Conservation (phyloP, 2,329 filamentous ascomycete genomes). For the Epichloe baconii region DNA sequence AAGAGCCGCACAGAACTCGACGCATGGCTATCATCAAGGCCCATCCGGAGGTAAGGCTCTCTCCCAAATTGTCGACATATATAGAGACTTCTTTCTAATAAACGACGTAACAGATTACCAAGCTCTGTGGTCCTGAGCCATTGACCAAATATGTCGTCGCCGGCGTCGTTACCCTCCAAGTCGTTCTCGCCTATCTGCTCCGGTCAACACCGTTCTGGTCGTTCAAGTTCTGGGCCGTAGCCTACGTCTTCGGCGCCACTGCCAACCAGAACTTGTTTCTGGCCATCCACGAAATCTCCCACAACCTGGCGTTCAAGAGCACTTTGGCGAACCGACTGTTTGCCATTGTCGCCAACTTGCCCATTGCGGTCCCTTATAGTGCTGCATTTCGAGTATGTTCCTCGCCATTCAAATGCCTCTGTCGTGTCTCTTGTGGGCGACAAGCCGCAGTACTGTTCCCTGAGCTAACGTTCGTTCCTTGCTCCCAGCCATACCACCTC, state of each 20-base stretch:
- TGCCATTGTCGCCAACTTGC: constrained; percentile 87
- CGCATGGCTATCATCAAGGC: constrained; percentile 94
- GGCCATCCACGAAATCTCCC: constrained; percentile 96
- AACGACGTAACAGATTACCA: constrained; percentile 55
- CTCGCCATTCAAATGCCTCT: background rate
- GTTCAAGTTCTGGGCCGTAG: constrained; percentile 71
- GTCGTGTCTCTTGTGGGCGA: too few species aligned
- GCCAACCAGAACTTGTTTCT: constrained; percentile 98
- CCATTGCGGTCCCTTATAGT: constrained; percentile 91
- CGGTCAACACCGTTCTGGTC: constrained; percentile 68
- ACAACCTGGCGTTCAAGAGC: constrained; percentile 87
- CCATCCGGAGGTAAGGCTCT: constrained; percentile 63
- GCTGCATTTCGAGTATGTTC: constrained; percentile 72
- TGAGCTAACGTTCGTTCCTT: background rate
- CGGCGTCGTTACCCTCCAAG: constrained; percentile 70
- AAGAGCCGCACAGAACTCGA: constrained; percentile 87
- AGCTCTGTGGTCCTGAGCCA: constrained; percentile 91
- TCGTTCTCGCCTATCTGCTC: constrained; percentile 64
- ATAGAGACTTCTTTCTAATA: background rate
- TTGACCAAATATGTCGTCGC: constrained; percentile 88
- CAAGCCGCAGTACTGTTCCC: background rate
- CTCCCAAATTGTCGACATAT: constrained; percentile 9
- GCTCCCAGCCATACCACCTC: constrained; percentile 71
- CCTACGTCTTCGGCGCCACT: constrained; percentile 85
- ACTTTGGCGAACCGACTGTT: constrained; percentile 69